phyloP scores from a whole-genome alignment of 1,139 yeast species.

The Suhomyces ambrosiae region DNA sequence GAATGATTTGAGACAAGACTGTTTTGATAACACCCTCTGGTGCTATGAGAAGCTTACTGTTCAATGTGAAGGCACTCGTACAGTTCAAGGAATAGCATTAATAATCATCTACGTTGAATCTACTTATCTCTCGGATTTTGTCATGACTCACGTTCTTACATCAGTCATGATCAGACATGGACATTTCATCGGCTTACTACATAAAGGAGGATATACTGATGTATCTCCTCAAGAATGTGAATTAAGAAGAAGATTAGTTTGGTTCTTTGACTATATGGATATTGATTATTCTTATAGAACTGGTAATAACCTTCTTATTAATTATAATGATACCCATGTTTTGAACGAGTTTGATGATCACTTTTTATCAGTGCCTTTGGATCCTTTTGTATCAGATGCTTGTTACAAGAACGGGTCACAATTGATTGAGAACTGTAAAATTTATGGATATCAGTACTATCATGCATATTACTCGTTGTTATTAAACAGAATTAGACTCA shows the following conservation, averaged over 20 bases:
- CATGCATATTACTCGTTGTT: conserved; percentile 20
- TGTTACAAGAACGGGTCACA: conserved; percentile 4
- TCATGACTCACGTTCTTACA: conserved; percentile 24
- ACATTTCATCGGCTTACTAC: conserved; percentile 20
- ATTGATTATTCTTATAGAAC: conserved; percentile 26
- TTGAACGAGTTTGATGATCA: conserved; percentile 15
- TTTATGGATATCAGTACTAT: conserved; percentile 15
- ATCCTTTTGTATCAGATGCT: conserved; percentile 7
- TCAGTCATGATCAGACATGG: conserved; percentile 26
- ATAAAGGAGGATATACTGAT: conserved; percentile 6
- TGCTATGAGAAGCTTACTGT: conserved; percentile 25
- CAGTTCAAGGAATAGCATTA: conserved; percentile 29
- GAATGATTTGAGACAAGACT: conserved; percentile 11
- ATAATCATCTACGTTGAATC: conserved; percentile 26
- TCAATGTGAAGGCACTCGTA: conserved; percentile 23
- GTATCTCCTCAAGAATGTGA: conserved; percentile 13
- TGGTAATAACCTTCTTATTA: conserved; percentile 23
- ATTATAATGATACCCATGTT: conserved; percentile 21
- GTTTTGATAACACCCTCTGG: conserved; percentile 22
- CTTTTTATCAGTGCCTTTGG: conserved; percentile 13
- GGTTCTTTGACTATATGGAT: conserved; percentile 26
- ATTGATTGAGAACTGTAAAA: conserved; percentile 9
- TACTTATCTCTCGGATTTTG: conserved; percentile 26
- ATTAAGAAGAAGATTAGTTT: conserved; percentile 23
- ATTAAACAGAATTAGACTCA: conserved; percentile 23